Base-by-base conservation (phyloP, 176 grass and related monocot genomes). In the Musa itinerans region DNA sequence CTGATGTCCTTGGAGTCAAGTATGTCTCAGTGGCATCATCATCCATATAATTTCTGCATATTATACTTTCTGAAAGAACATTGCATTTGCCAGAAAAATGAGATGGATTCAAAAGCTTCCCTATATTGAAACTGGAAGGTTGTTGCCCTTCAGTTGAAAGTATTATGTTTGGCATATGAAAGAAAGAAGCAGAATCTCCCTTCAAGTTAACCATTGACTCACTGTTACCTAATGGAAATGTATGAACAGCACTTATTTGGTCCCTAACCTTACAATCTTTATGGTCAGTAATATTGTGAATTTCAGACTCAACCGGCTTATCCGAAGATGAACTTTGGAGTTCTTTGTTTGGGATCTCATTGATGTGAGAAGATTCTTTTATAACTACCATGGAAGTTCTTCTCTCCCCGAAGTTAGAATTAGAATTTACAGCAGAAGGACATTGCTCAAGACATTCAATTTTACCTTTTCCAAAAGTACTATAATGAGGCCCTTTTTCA, bases 21-120 rank as follows among this genome's bases (percentile, higher is more conserved):
- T 52, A 64, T 72, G 71, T 76, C 57, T 87, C 74, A 55, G 43
- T 27, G 76, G 77, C 43, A 34, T 68, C 27, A 25, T 52, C 22
- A 69, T 85, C 72, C 14, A 74, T 76, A 80, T 65, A 78, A 74
- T 83, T 52, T 54, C 69, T 71, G 67, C 78, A 72, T 48, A 69
- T 72, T 78, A 78, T 83, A 80, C 82, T 89, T 57, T 82, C 79
- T 76, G 75, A 72, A n/a, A 88, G 59, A 65, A 75, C 48, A 61
- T 78, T 21, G 68, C 50, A 52, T 43, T 24, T 77, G 22, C 10
- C 69, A 74, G 62, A 78, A 54, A 75, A 74, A 68, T 68, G 20
- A 56, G 65, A 15, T 69, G 69, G 22, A 73, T 50, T 34, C 15
- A 54, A 62, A 65, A 78, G 76, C 21, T 23, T 77, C 20, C 55